Base-by-base conservation (phyloP, 2,329 filamentous ascomycete genomes). In the Aspergillus sp. region DNA sequence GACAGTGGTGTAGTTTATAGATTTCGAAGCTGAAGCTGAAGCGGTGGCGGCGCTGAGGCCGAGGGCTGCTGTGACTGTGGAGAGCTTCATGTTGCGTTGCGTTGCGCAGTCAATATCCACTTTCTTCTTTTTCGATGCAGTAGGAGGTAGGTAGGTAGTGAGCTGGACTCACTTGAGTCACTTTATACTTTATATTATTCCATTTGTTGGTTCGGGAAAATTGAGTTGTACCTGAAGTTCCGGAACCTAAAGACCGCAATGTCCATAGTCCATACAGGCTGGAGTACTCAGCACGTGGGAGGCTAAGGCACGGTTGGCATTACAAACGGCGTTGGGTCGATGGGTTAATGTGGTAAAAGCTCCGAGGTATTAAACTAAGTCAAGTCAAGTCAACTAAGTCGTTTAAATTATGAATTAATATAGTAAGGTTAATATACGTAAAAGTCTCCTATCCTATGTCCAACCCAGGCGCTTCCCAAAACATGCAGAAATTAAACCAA, bases 1-100 rank as follows among this genome's bases (percentile, higher is more conserved):
- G 9, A 82, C 76, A 4, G 76, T 74, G 21, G 70, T 70, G 56
- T 78, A 79, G 35, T 71, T 65, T 57, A 72, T 64, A 40, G 66
- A 63, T 7, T 35, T 45, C 3, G 52, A 51, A 21, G 21, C 0
- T 40, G 63, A 60, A 5, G 66, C 66, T 5, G 64, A 79, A 3
- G 90, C 95, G 3, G 90, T 95, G 79, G 96, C 87, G 60, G 91
- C 85, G 3, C 88, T 85, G 0, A 96, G 81, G 1, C 84, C 81
- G 0, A 92, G 77, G 0, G 90, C 21, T 7, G 44, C 87, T 0
- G 92, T 91, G 0, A 89, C 83, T 0, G 90, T 87, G 66, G 96
- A 87, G 33, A 96, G 75, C 62, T 62, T 70, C 69, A 71, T 71
- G 12, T 46, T 57, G 45, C 6, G 11, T 46, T 57, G 45, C 3